These are phyloP conservation scores for Solanum piurae DNA, from an alignment of 257 asterid species.

Conservation along the genomic window DNA sequence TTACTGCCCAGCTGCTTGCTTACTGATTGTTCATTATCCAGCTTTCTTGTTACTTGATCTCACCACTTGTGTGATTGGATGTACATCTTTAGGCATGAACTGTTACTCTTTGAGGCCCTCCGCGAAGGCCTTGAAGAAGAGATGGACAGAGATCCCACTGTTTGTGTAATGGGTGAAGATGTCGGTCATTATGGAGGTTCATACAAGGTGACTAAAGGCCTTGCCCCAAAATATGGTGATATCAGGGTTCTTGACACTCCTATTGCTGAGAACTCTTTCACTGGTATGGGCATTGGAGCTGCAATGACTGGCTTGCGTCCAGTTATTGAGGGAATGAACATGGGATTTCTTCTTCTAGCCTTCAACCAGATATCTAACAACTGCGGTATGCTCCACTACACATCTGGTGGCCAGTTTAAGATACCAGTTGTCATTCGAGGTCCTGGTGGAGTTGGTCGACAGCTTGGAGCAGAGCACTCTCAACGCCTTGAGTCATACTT, in stretches of 20 bases:
- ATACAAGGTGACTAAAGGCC: constrained; percentile 69
- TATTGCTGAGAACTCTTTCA: constrained; percentile 80
- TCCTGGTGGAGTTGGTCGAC: constrained; percentile 91
- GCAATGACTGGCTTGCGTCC: constrained; percentile 87
- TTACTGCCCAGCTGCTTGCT: background rate
- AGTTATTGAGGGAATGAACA: constrained; percentile 82
- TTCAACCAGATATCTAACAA: constrained; percentile 81
- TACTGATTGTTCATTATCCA: background rate
- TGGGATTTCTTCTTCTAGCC: constrained; percentile 85
- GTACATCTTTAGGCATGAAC: constrained; percentile 54
- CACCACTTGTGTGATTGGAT: background rate
- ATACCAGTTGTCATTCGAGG: constrained; percentile 82
- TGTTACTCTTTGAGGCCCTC: constrained; percentile 75
- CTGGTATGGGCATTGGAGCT: constrained; percentile 84
- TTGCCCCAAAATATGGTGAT: constrained; percentile 69
- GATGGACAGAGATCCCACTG: constrained; percentile 72
- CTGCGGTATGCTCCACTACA: constrained; percentile 89
- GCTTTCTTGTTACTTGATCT: background rate
- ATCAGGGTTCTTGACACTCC: constrained; percentile 89
- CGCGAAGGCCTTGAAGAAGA: constrained; percentile 87
- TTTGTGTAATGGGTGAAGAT: constrained; percentile 76
- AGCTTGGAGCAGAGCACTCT: constrained; percentile 90
- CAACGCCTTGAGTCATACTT: constrained; percentile 78
- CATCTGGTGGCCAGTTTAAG: constrained; percentile 81
- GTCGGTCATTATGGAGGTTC: constrained; percentile 92